Evolutionary conservation across 257 asterid species (phyloP).

Genomic region (Striga asiatica): DNA sequence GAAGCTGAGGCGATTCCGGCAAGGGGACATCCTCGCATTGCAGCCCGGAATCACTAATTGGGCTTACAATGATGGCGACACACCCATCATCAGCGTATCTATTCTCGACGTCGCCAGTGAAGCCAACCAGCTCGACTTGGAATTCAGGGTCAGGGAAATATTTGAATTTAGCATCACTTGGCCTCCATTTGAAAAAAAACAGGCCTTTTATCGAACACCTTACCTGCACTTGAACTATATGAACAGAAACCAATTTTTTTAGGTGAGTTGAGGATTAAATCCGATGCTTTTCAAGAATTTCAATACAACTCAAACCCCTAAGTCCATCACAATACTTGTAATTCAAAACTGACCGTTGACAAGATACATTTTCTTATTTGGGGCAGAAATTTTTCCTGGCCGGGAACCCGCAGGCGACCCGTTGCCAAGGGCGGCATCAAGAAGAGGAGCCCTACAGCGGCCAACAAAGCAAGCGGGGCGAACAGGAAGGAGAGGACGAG

Average conservation of each 20-base stretch:
- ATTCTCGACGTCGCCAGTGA: conserved; percentile 31
- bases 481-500: conserved; percentile 5
- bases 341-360: not conserved
- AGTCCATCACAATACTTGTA: too few relatives aligned
- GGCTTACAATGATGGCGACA: conserved; percentile 42
- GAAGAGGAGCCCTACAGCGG: too few relatives aligned
- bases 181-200: too few relatives aligned
- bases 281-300: too few relatives aligned
- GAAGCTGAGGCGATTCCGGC: conserved; percentile 35
- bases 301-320: too few relatives aligned
- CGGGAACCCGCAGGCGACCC: conserved; percentile 32
- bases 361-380: not conserved
- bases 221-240: too few relatives aligned
- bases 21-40: conserved; percentile 47
- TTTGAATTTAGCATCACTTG: not conserved
- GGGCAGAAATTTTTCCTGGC: conserved; percentile 45
- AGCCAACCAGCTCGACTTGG: conserved; percentile 42
- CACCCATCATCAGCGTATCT: conserved; percentile 24
- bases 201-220: too few relatives aligned
- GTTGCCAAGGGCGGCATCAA: conserved; percentile 5
- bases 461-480: not conserved
- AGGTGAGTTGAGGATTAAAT: too few relatives aligned
- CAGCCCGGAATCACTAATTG: conserved; percentile 37
- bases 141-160: conserved; percentile 52
- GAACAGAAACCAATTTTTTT: too few relatives aligned